Conservation (phyloP, 108 stramenopile species). For the Cyclotella baltica region DNA sequence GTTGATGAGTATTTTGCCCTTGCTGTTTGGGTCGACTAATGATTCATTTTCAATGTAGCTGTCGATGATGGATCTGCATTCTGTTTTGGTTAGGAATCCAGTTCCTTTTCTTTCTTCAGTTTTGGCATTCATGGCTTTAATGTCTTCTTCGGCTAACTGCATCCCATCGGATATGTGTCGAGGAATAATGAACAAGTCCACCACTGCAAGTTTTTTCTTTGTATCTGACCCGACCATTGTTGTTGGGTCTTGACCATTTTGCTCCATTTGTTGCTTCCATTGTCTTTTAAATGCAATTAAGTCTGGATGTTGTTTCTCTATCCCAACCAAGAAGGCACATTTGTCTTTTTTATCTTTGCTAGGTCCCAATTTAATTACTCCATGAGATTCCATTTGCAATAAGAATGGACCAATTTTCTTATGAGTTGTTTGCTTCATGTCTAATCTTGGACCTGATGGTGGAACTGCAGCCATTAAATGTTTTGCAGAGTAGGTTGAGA, state of each 20-base stretch:
- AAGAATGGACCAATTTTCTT: conserved; percentile 86
- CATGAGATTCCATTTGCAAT: conserved; percentile 57
- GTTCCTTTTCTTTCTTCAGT: conserved; percentile 79
- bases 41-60: conserved; percentile 66
- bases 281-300: conserved; percentile 39
- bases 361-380: conserved; percentile 64
- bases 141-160: conserved; percentile 67
- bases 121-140: conserved; percentile 79
- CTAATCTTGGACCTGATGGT: conserved; percentile 51
- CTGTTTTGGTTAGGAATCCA: conserved; percentile 75
- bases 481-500: conserved; percentile 76
- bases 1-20: conserved; percentile 61
- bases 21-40: conserved; percentile 41
- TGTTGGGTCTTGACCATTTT: conserved; percentile 22
- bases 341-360: conserved; percentile 66
- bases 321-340: conserved; percentile 58
- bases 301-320: conserved; percentile 59
- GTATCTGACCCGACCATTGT: conserved; percentile 11
- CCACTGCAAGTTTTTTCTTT: conserved; percentile 63
- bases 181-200: conserved; percentile 71
- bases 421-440: conserved; percentile 74
- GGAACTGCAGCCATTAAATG: conserved; percentile 62
- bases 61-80: conserved; percentile 73
- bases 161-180: conserved; percentile 56
- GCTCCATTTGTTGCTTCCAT: conserved; percentile 44